A percentile compares a stretch with the other conserved stretches of the same genome.
phyloP scores from a whole-genome alignment of 2,329 filamentous ascomycete species.

The Sporothrix mexicana region DNA sequence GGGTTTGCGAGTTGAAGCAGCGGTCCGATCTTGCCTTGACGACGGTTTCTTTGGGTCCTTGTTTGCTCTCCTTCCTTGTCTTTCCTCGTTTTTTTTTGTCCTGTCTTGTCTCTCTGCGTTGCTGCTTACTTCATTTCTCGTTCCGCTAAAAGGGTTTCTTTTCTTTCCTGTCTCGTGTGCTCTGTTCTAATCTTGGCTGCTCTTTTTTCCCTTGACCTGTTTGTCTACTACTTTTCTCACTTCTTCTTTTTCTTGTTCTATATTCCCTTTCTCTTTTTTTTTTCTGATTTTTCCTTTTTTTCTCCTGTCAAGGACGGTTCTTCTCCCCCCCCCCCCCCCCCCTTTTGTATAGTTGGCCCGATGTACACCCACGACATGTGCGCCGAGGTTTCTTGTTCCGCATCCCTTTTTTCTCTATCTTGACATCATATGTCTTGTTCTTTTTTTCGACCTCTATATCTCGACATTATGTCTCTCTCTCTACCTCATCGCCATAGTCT shows the following conservation, averaged over 20 bases:
- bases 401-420: background rate
- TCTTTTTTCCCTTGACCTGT: slow-evolving; percentile 15
- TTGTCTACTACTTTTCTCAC: slow-evolving; percentile 3
- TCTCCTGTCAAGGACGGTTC: background rate
- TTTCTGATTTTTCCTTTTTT: slow-evolving; percentile 12
- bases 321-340: background rate
- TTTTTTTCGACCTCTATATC: background rate
- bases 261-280: slow-evolving; percentile 30
- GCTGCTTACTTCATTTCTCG: background rate
- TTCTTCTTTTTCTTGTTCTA: slow-evolving; percentile 28
- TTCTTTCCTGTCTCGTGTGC: background rate
- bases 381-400: slow-evolving; percentile 3
- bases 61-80: slow-evolving; percentile 10
- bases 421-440: background rate
- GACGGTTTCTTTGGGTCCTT: slow-evolving; percentile 21
- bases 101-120: background rate
- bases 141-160: slow-evolving; percentile 23
- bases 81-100: background rate
- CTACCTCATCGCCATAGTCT: background rate
- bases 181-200: slow-evolving; percentile 18
- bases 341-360: slow-evolving; percentile 26
- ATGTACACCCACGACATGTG: slow-evolving; percentile 14
- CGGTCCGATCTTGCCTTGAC: slow-evolving; percentile 14
- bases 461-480: background rate
- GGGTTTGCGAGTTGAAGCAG: slow-evolving; percentile 20